phyloP scores from a whole-genome alignment of 2,329 filamentous ascomycete species.

The Aureobasidium sp. region DNA sequence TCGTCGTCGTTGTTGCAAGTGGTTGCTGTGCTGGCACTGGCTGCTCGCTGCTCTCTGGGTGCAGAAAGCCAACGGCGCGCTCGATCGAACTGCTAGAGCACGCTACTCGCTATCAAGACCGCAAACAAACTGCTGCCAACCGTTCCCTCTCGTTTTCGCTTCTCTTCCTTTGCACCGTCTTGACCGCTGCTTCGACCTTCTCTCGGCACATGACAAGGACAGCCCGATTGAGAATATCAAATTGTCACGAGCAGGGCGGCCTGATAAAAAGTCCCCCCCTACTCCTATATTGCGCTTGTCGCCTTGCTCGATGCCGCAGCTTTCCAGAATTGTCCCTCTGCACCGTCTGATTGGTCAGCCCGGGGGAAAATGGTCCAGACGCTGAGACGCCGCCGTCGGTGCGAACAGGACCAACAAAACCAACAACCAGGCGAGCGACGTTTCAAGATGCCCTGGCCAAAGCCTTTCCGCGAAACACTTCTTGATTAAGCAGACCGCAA shows the following conservation, averaged over 20 bases:
- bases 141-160: not conserved
- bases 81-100: not conserved
- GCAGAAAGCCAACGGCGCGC: conserved; percentile 3
- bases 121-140: not conserved
- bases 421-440: not conserved
- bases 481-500: not conserved
- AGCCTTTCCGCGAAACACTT: not conserved
- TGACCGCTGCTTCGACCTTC: not conserved
- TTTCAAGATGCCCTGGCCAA: not conserved
- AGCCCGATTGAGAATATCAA: not conserved
- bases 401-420: not conserved
- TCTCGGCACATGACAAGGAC: not conserved
- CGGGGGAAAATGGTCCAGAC: not conserved
- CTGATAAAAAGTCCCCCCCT: not conserved
- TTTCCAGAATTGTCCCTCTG: not conserved
- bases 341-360: not conserved
- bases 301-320: not conserved
- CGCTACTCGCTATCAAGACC: not conserved
- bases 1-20: not conserved
- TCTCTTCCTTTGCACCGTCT: not conserved
- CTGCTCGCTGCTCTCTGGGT: not conserved
- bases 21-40: not conserved
- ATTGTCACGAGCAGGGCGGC: not conserved
- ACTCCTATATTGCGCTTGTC: not conserved
- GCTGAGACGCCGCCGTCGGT: not conserved